phyloP scores from a whole-genome alignment of 768 basidiomycete species.

The Mycena galericulata region DNA sequence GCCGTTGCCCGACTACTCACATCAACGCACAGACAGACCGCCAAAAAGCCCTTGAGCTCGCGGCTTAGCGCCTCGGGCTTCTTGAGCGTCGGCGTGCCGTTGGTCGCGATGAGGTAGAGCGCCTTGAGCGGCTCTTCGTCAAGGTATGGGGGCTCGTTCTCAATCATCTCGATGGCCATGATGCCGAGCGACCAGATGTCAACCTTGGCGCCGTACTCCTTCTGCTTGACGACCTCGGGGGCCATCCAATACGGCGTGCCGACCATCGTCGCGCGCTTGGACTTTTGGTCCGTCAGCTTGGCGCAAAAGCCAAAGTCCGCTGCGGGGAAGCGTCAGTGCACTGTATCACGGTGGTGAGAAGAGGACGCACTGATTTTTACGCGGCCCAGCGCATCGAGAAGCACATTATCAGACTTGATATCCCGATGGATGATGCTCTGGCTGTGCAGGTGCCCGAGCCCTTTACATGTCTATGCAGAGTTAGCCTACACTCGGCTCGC shows the following conservation, averaged over 20 bases:
- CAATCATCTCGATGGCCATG: slow-evolving; percentile 99
- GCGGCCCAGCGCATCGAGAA: slow-evolving; percentile 90
- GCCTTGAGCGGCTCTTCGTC: slow-evolving; percentile 97
- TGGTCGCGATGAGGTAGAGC: slow-evolving; percentile 95
- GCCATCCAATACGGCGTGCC: slow-evolving; percentile 99
- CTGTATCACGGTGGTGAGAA: background rate
- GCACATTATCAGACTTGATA: slow-evolving; percentile 96
- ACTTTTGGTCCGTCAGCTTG: slow-evolving; percentile 95
- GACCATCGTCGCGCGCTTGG: slow-evolving; percentile 98
- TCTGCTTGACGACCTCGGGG: slow-evolving; percentile 97
- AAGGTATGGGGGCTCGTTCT: slow-evolving; percentile 95
- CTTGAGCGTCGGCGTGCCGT: slow-evolving; percentile 98
- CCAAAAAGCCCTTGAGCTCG: slow-evolving; percentile 96
- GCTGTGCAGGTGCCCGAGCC: slow-evolving; percentile 91
- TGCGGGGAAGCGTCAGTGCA: slow-evolving; percentile 44
- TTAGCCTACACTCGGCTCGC: slow-evolving; percentile 7
- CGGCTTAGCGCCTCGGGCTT: slow-evolving; percentile 91
- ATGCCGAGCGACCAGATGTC: slow-evolving; percentile 98
- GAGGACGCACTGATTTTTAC: slow-evolving; percentile 94
- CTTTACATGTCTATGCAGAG: slow-evolving; percentile 88
- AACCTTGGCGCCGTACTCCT: slow-evolving; percentile 96
- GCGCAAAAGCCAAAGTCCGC: slow-evolving; percentile 98
- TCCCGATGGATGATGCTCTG: slow-evolving; percentile 97
- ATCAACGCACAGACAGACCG: slow-evolving; percentile 98
- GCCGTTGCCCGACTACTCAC: slow-evolving; percentile 94